Percentiles rank a stretch among this genome's conserved stretches.
phyloP scores from a whole-genome alignment of 192 early-diverging fungal species.

The Coemansia sp. region DNA sequence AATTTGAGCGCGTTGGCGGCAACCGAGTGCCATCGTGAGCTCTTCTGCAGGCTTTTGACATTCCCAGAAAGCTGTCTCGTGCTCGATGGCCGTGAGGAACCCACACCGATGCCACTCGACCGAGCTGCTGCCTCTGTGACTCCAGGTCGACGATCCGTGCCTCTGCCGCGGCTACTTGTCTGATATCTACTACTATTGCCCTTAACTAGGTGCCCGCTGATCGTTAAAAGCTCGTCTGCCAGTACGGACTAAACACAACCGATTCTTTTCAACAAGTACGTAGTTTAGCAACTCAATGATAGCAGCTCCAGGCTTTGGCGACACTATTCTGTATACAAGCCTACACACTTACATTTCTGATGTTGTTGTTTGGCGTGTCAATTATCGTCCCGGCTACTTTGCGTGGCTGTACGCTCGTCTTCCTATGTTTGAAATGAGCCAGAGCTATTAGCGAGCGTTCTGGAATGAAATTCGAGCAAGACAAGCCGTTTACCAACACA shows the following conservation, averaged over 20 bases:
- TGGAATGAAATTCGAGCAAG: not conserved
- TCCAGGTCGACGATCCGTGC: not conserved
- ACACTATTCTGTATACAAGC: not conserved
- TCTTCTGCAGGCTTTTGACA: not conserved
- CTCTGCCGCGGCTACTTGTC: not conserved
- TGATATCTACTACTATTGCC: not conserved
- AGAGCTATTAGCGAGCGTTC: not conserved
- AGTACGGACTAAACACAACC: not conserved
- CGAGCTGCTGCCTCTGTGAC: not conserved
- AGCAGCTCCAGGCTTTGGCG: not conserved
- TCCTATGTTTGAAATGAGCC: not conserved
- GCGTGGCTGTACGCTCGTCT: not conserved
- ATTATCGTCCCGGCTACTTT: constrained; percentile 6
- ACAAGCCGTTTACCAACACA: not conserved
- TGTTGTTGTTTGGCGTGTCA: constrained; percentile 9
- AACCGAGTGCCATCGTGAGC: not conserved
- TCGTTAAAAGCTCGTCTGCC: not conserved
- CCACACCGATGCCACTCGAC: not conserved
- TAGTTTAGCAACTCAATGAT: not conserved
- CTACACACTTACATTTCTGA: constrained; percentile 4
- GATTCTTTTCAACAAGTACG: not conserved
- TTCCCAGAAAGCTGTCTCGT: not conserved
- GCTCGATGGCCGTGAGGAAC: not conserved
- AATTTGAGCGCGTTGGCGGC: not conserved
- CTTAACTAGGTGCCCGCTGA: not conserved